phyloP scores from a whole-genome alignment of 805 yeast genomes.

The Starmerella scarabaei region DNA sequence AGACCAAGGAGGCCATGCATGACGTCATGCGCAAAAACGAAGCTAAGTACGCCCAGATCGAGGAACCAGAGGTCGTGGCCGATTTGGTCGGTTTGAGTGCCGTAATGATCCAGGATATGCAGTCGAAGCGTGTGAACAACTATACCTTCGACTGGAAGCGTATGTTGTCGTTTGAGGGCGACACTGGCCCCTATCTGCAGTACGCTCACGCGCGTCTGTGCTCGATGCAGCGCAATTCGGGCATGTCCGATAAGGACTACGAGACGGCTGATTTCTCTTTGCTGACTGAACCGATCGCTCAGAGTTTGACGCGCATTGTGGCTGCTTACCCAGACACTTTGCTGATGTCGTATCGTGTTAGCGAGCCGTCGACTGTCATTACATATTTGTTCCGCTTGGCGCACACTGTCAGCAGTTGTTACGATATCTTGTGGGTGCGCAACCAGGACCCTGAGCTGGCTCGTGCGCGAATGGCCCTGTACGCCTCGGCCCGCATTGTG shows the following conservation, averaged over 20 bases:
- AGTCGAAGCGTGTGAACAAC: conserved; percentile 89
- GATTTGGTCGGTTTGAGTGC: conserved; percentile 94
- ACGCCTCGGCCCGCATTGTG: conserved; percentile 79
- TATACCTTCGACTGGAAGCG: conserved; percentile 96
- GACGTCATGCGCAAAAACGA: conserved; percentile 91
- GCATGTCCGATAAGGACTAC: conserved; percentile 23
- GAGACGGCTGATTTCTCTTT: conserved; percentile 42
- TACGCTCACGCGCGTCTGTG: conserved; percentile 95
- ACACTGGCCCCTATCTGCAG: conserved; percentile 97
- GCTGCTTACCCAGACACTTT: conserved; percentile 87
- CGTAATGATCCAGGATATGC: conserved; percentile 98
- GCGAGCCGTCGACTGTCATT: conserved; percentile 88
- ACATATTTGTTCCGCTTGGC: conserved; percentile 85
- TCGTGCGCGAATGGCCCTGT: conserved; percentile 80
- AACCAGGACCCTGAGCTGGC: conserved; percentile 86
- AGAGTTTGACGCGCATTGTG: conserved; percentile 56
- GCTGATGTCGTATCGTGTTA: conserved; percentile 66
- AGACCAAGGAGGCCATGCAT: conserved; percentile 87
- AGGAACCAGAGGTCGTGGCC: conserved; percentile 87
- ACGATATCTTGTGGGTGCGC: conserved; percentile 91
- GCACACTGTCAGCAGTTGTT: conserved; percentile 91
- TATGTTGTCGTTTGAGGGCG: conserved; percentile 97
- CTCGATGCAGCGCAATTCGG: conserved; percentile 80
- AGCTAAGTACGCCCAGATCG: conserved; percentile 81
- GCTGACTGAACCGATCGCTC: conserved; percentile 60